Base-by-base conservation (phyloP, 2,329 filamentous ascomycete species). In the Ophiostoma ips region DNA sequence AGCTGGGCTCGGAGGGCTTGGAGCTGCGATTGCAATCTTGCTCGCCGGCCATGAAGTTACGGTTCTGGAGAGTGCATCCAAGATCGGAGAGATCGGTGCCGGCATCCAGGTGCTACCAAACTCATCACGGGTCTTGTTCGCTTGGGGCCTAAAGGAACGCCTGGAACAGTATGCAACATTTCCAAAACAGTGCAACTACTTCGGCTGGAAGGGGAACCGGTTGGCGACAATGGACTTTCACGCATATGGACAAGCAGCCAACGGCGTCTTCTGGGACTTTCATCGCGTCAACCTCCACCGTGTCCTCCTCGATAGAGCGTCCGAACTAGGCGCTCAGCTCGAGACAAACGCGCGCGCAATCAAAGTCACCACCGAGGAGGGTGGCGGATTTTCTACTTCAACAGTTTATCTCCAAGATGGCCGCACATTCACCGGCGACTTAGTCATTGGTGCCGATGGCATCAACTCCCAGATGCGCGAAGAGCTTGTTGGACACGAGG, bases 361-460 rank as follows among this genome's bases (percentile, higher is more conserved):
- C 2, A 33, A 50, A 1, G 60, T 62, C n/a, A 54, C 61, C 24
- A 55, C 57, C 31, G 50, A 51, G 3, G 50, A 44, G 2, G 53
- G 61, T n/a, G 44, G 31, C 8, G 45, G 45, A 0, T 52, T 43
- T 16, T 56, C 49, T 18, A 57, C 52, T 35, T 55, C 50, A 5
- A 58, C 55, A 1, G 43, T 61, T 4, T 48, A 57, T 28, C 52
- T 57, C 18, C 57, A 54, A 2, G 59, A 62, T 35, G 60, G 60
- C 5, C 56, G 61, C 28, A 58, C 58, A 35, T 63, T 62, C 35
- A 36, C 53, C 1, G 68, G 65, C 0, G 58, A 62, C 16, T 53
- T 70, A 0, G 55, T 70, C 0, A 57, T 69, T 0, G 66, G 68
- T 0, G 62, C 64, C 0, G 68, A 71, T 43, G 68, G 69, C 1